Evolutionary conservation across 1,139 yeast species (phyloP).

Genomic region (Scheffersomyces insectosa): DNA sequence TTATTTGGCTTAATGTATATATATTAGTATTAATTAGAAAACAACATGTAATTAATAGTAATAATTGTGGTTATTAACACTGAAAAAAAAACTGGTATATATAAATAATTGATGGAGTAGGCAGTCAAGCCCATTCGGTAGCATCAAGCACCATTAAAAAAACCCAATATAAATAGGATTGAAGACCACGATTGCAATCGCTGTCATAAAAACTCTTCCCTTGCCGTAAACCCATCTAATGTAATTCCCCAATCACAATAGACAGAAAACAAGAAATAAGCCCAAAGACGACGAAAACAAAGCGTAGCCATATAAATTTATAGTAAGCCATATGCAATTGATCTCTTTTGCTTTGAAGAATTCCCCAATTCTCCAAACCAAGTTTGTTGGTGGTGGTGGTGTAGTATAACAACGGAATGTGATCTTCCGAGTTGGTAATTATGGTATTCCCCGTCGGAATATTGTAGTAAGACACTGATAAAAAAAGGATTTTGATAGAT

Average conservation of each 20-base stretch:
- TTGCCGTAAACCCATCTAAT: background rate
- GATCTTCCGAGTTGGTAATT: background rate
- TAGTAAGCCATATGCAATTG: too few species aligned
- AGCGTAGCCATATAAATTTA: too few species aligned
- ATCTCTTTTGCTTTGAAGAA: background rate
- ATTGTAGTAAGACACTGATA: too few species aligned
- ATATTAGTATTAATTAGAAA: background rate
- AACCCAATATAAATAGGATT: too few species aligned
- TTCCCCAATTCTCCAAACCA: background rate
- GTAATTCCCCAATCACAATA: constrained; percentile 1
- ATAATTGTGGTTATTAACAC: background rate
- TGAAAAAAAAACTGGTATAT: too few species aligned
- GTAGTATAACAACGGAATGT: background rate
- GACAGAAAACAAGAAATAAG: background rate
- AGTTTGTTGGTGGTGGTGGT: too few species aligned
- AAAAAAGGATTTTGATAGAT: background rate
- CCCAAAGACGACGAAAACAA: background rate
- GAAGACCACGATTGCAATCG: too few species aligned
- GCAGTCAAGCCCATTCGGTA: too few species aligned
- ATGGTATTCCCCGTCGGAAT: background rate
- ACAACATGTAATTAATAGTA: constrained; percentile 1
- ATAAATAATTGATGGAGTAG: too few species aligned
- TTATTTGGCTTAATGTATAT: background rate
- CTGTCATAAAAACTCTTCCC: too few species aligned
- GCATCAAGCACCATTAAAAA: too few species aligned